Evolutionary conservation across 805 yeast species (phyloP).

Genomic region (Wickerhamiella dianesei): DNA sequence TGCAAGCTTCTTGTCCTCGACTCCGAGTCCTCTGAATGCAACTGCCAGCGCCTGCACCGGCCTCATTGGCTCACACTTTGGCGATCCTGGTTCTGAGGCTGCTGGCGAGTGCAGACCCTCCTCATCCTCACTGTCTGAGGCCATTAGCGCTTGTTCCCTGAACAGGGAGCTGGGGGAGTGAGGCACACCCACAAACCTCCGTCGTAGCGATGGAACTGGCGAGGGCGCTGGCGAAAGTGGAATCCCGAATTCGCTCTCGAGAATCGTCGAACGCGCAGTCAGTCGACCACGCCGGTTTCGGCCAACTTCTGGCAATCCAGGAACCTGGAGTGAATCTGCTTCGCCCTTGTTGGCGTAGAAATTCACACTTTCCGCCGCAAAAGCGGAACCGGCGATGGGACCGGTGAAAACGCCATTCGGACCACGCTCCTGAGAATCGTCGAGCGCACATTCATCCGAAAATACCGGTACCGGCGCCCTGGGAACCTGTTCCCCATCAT

Average conservation of each 20-base stretch:
- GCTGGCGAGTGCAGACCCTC: not conserved
- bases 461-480: not conserved
- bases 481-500: not conserved
- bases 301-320: not conserved
- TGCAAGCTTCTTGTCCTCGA: constrained; percentile 13
- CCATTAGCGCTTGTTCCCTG: not conserved
- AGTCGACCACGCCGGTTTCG: not conserved
- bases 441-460: not conserved
- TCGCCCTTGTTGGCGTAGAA: not conserved
- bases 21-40: constrained; percentile 14
- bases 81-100: not conserved
- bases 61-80: not conserved
- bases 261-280: not conserved
- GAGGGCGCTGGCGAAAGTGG: constrained; percentile 23
- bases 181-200: not conserved
- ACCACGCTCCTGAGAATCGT: not conserved
- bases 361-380: not conserved
- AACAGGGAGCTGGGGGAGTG: not conserved
- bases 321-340: not conserved
- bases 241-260: constrained; percentile 5
- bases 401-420: constrained; percentile 20
- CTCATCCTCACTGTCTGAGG: not conserved
- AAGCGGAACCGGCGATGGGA: constrained; percentile 21
- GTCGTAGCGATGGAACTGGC: constrained; percentile 16
- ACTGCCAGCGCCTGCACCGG: not conserved